Conservation (phyloP, 371 early-diverging fungal species). For the Rhizomucor pusillus region DNA sequence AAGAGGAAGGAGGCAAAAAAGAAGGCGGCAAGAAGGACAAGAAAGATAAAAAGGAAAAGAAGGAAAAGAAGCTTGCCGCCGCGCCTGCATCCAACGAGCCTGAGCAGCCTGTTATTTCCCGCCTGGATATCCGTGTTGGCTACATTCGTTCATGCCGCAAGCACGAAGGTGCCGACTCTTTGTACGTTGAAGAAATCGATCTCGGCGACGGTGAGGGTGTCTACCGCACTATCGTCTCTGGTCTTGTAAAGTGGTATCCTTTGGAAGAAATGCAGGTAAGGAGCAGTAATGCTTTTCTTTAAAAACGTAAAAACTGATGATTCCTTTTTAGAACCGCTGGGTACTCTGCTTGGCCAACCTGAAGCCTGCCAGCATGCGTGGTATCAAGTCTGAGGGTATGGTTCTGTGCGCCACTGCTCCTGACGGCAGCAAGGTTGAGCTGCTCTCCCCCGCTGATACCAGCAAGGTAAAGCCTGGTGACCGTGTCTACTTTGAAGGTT, state of each 20-base stretch:
- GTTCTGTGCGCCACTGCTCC: slow-evolving; percentile 87
- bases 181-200: slow-evolving; percentile 95
- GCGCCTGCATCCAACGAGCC: slow-evolving; percentile 39
- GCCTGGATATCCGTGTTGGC: slow-evolving; percentile 94
- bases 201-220: slow-evolving; percentile 75
- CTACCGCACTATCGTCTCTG: slow-evolving; percentile 89
- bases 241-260: slow-evolving; percentile 89
- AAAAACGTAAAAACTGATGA: neutral
- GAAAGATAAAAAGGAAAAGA: slow-evolving; percentile 59
- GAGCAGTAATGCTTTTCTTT: neutral
- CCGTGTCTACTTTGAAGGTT: slow-evolving; percentile 86
- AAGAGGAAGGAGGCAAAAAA: slow-evolving; percentile 32
- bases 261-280: slow-evolving; percentile 79
- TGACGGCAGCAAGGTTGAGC: slow-evolving; percentile 86
- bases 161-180: slow-evolving; percentile 91
- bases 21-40: slow-evolving; percentile 54
- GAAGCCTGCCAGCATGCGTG: slow-evolving; percentile 96
- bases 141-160: slow-evolving; percentile 77
- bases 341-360: slow-evolving; percentile 66
- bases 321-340: slow-evolving; percentile 30
- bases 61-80: slow-evolving; percentile 28
- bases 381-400: slow-evolving; percentile 94
- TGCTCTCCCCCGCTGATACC: slow-evolving; percentile 85
- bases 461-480: slow-evolving; percentile 83
- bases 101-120: slow-evolving; percentile 66